Evolutionary conservation across 148 eudicot genomes (phyloP).

Genomic region (Dysphania ambrosioides): DNA sequence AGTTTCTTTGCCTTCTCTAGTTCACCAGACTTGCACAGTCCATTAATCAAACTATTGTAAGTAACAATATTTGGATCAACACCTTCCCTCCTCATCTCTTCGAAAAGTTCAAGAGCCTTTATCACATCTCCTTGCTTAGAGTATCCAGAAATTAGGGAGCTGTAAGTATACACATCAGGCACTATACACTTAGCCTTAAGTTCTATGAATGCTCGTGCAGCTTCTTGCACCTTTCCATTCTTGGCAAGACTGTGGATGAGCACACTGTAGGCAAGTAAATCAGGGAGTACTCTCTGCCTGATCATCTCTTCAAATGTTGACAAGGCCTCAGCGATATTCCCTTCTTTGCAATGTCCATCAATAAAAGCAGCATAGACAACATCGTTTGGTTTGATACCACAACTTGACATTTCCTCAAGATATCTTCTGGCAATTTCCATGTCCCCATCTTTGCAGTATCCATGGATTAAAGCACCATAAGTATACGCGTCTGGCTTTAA

Average conservation of each 20-base stretch:
- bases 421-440: slow-evolving; percentile 50
- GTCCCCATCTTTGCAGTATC: slow-evolving; percentile 48
- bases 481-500: slow-evolving; percentile 64
- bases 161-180: slow-evolving; percentile 74
- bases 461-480: slow-evolving; percentile 71
- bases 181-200: slow-evolving; percentile 49
- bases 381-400: slow-evolving; percentile 55
- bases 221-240: slow-evolving; percentile 63
- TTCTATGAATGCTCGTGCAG: slow-evolving; percentile 43
- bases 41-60: slow-evolving; percentile 72
- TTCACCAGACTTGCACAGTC: slow-evolving; percentile 66
- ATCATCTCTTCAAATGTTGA: slow-evolving; percentile 50
- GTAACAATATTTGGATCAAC: slow-evolving; percentile 69
- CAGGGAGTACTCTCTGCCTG: slow-evolving; percentile 45
- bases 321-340: slow-evolving; percentile 49
- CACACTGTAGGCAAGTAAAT: slow-evolving; percentile 49
- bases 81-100: slow-evolving; percentile 58
- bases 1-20: slow-evolving; percentile 51
- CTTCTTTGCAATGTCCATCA: slow-evolving; percentile 65
- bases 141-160: slow-evolving; percentile 68
- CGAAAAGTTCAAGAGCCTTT: slow-evolving; percentile 51
- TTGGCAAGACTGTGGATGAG: slow-evolving; percentile 63
- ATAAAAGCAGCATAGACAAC: slow-evolving; percentile 55
- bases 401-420: slow-evolving; percentile 58
- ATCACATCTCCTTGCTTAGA: slow-evolving; percentile 55